Base-by-base conservation (phyloP, 2,329 filamentous ascomycete genomes). In the Pseudonectria foliicola region DNA sequence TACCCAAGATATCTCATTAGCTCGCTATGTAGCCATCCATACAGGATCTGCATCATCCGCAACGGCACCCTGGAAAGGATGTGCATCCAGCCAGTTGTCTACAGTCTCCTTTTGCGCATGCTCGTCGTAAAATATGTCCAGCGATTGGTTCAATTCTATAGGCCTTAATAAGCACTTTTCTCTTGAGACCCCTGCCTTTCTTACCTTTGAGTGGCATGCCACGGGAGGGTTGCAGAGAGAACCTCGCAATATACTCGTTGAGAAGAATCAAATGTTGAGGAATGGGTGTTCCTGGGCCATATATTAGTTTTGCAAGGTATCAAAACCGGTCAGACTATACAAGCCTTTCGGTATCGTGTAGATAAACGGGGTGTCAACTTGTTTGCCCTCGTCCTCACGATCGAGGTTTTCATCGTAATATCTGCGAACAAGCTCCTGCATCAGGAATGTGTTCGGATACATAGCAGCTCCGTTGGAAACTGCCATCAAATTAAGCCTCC, bases 381-480 rank as follows among this genome's bases (percentile, higher is more conserved):
- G 2, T 7, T 31, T 6, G 12, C 40, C 42, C 11, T 34, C 25
- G 0, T 43, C 43, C 13, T 36, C n/a, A 6, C 38, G 38, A 25
- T 48, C 46, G 21, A 46, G 35, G 25, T 16, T 8, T 3, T 48
- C 31, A 25, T 48, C 45, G 27, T 43, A 35, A 28, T 42, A 39
- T 27, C 18, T 27, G 4, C 46, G 41, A 3, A 44, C 11, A 8
- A 32, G 13, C 25, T 46, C 45, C 11, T 49, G 45, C 41, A 42
- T 39, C 29, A 31, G 37, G n/a, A 46, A 46, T 2, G 46, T 48
- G 27, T 49, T 46, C 4, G 46, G 46, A n/a, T 35, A 46, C 45
- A 48, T 44, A 23, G 38, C 23, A 2, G 39, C 43, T 13, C 46
- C 45, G 26, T 48, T 49, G 2, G 39, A 46, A 7, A 33, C 43